These are phyloP conservation scores for Boechera stricta DNA, from an alignment of 345 rosid genomes.

Conservation along the genomic window DNA sequence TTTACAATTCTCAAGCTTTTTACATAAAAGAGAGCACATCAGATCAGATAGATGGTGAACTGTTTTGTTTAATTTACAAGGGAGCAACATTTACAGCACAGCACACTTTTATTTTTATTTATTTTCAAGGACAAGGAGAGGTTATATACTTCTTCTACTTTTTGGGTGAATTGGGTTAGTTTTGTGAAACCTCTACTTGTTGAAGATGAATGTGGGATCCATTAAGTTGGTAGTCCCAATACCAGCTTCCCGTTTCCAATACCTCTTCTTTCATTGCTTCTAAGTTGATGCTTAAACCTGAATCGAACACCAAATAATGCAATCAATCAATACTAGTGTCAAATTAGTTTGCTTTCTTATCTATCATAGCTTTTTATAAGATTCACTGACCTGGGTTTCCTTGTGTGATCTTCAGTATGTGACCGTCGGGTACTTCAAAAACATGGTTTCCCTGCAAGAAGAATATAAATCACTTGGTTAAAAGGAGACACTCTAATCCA, in stretches of 20 bases:
- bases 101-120: conserved; percentile 13
- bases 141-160: conserved; percentile 3
- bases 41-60: conserved; percentile 26
- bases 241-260: conserved; percentile 86
- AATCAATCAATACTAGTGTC: conserved; percentile 10
- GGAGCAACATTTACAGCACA: conserved; percentile 26
- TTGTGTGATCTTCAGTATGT: conserved; percentile 65
- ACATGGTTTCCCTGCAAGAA: conserved; percentile 74
- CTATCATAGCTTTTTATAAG: not conserved
- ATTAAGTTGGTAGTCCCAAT: conserved; percentile 72
- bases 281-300: conserved; percentile 63
- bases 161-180: conserved; percentile 23
- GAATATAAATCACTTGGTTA: not conserved
- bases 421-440: conserved; percentile 88
- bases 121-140: conserved; percentile 31
- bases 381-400: conserved; percentile 63
- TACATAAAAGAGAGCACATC: conserved; percentile 10
- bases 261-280: conserved; percentile 54
- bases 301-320: conserved; percentile 3
- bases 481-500: conserved; percentile 7
- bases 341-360: not conserved
- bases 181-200: conserved; percentile 51
- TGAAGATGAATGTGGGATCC: conserved; percentile 69
- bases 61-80: conserved; percentile 34
- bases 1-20: not conserved